Percentiles rank a stretch among this genome's conserved stretches.
These are phyloP conservation scores for Arthrinium puccinioides DNA, from an alignment of 2,329 filamentous ascomycete genomes.

Conservation along the genomic window DNA sequence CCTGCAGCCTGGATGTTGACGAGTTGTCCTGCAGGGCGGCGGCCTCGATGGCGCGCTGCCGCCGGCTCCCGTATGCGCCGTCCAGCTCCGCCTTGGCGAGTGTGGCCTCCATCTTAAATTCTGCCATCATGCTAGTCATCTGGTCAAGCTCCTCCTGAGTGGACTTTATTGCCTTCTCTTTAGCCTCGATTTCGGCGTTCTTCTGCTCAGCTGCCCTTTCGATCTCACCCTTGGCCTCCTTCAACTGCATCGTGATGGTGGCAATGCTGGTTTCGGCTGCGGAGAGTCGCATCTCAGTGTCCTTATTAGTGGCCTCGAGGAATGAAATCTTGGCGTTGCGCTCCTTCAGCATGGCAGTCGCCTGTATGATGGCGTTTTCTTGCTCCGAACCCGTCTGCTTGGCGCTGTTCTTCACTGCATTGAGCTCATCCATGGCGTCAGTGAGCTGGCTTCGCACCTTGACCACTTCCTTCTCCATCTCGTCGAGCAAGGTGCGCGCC, in stretches of 20 bases:
- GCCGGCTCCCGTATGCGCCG: slow-evolving; percentile 51
- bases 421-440: slow-evolving; percentile 39
- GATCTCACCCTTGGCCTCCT: slow-evolving; percentile 19
- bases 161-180: slow-evolving; percentile 34
- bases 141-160: slow-evolving; percentile 26
- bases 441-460: slow-evolving; percentile 42
- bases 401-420: slow-evolving; percentile 26
- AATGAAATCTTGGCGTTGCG: slow-evolving; percentile 34
- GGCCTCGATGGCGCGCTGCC: slow-evolving; percentile 50
- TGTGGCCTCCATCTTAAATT: slow-evolving; percentile 55
- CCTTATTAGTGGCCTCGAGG: slow-evolving; percentile 34
- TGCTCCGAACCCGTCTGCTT: slow-evolving; percentile 25
- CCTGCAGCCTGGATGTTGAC: slow-evolving; percentile 21
- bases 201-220: slow-evolving; percentile 20
- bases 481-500: slow-evolving; percentile 17
- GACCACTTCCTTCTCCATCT: slow-evolving; percentile 26
- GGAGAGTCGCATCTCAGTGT: slow-evolving; percentile 28
- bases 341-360: slow-evolving; percentile 32
- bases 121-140: slow-evolving; percentile 43
- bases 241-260: slow-evolving; percentile 28
- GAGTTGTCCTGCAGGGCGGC: slow-evolving; percentile 44
- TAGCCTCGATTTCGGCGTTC: slow-evolving; percentile 15
- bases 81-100: slow-evolving; percentile 56
- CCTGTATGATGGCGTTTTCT: slow-evolving; percentile 25
- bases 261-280: slow-evolving; percentile 30